Conservation (phyloP, 805 yeast genomes). For the Allodekkera sacchari region DNA sequence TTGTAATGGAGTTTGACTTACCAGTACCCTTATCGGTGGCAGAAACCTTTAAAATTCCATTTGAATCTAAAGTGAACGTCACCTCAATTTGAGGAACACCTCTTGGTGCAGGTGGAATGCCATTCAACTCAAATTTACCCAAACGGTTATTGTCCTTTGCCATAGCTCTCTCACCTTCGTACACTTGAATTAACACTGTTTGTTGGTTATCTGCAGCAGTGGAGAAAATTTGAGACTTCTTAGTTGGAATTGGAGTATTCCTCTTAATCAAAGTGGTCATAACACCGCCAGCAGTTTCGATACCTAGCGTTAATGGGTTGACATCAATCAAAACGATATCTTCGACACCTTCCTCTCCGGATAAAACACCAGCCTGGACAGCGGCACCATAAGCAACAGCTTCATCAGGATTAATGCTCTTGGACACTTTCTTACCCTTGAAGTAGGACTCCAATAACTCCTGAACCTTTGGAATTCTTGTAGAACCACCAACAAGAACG, state of each 20-base stretch:
- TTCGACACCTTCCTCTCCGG: conserved; percentile 92
- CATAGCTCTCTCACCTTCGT: conserved; percentile 93
- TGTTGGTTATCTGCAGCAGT: conserved; percentile 97
- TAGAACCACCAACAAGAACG: conserved; percentile 97
- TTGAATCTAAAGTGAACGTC: conserved; percentile 80
- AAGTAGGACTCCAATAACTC: conserved; percentile 84
- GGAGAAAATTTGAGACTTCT: conserved; percentile 90
- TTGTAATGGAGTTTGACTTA: conserved; percentile 82
- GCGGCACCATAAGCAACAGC: conserved; percentile 99
- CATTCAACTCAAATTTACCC: conserved; percentile 80
- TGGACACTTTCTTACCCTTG: conserved; percentile 91
- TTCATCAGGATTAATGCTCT: conserved; percentile 98
- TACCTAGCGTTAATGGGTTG: conserved; percentile 89
- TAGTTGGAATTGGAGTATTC: conserved; percentile 93
- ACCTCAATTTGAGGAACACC: conserved; percentile 89
- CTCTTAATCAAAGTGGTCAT: conserved; percentile 94
- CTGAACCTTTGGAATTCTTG: conserved; percentile 98
- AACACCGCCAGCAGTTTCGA: conserved; percentile 95
- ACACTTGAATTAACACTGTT: conserved; percentile 88
- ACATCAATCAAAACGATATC: conserved; percentile 88
- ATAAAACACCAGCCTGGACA: conserved; percentile 95
- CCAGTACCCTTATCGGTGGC: conserved; percentile 95
- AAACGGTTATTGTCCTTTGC: conserved; percentile 88
- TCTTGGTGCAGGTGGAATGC: conserved; percentile 88
- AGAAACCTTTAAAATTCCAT: conserved; percentile 77